Percentiles rank a stretch among this genome's conserved stretches.
Evolutionary conservation across 306 rosid species (phyloP).

Genomic region (Urtica urens): DNA sequence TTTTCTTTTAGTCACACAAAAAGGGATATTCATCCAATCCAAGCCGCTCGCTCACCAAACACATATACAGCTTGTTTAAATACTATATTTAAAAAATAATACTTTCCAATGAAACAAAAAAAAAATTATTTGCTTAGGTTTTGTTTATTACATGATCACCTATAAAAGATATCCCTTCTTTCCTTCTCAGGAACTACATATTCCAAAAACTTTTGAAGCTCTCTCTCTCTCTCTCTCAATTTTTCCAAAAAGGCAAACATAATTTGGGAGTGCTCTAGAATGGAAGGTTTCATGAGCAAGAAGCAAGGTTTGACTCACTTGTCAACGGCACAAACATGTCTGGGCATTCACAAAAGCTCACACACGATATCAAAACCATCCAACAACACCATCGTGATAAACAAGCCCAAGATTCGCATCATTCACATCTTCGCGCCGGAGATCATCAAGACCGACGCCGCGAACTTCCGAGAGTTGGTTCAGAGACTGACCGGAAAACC

Average conservation of each 20-base stretch:
- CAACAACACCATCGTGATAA: background rate
- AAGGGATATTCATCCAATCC: conserved; percentile 37
- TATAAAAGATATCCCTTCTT: conserved; percentile 9
- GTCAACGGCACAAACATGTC: conserved; percentile 15
- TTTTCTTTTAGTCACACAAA: conserved; percentile 26
- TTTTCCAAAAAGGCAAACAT: background rate
- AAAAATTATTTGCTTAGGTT: background rate
- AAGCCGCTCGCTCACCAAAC: conserved; percentile 48
- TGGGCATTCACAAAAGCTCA: conserved; percentile 47
- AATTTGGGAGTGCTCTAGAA: conserved; percentile 9
- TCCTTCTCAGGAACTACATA: conserved; percentile 5
- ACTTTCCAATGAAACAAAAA: background rate
- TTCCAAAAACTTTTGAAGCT: background rate
- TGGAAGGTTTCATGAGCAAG: conserved; percentile 33
- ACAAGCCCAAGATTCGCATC: conserved; percentile 71
- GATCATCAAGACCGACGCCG: conserved; percentile 74
- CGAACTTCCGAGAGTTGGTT: conserved; percentile 71
- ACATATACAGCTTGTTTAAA: conserved; percentile 20
- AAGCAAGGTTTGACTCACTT: conserved; percentile 15
- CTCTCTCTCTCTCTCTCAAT: background rate
- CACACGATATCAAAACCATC: conserved; percentile 48
- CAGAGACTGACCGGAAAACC: conserved; percentile 84
- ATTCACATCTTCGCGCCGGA: conserved; percentile 85
- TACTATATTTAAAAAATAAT: background rate
- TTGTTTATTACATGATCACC: background rate